These are phyloP conservation scores for Encephalitozoon hellem DNA, from an alignment of 371 early-diverging fungal species.

Conservation along the genomic window DNA sequence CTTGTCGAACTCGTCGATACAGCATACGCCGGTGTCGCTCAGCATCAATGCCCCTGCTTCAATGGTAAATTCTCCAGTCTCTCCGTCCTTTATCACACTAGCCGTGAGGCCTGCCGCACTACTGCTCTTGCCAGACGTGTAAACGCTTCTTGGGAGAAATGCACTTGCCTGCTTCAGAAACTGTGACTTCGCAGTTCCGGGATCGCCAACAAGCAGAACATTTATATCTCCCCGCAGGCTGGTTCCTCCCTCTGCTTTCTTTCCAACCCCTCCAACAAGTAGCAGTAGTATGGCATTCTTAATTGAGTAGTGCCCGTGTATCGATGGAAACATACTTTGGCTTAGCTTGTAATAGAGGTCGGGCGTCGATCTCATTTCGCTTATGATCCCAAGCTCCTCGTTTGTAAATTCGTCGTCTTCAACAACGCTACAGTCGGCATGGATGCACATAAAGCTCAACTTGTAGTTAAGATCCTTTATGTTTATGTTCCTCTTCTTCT, in stretches of 20 bases:
- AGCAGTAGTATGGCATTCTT: slow-evolving; percentile 60
- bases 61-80: slow-evolving; percentile 94
- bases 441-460: slow-evolving; percentile 44
- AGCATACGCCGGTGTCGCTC: slow-evolving; percentile 93
- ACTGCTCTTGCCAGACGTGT: slow-evolving; percentile 94
- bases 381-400: slow-evolving; percentile 26
- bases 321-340: slow-evolving; percentile 64
- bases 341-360: slow-evolving; percentile 75
- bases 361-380: slow-evolving; percentile 60
- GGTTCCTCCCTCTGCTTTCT: slow-evolving; percentile 75
- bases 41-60: slow-evolving; percentile 98
- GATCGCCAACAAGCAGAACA: slow-evolving; percentile 92
- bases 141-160: slow-evolving; percentile 79
- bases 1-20: slow-evolving; percentile 99
- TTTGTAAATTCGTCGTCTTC: slow-evolving; percentile 16
- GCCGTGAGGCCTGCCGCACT: slow-evolving; percentile 97
- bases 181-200: slow-evolving; percentile 96
- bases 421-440: slow-evolving; percentile 1
- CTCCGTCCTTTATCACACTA: slow-evolving; percentile 84
- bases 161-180: slow-evolving; percentile 82
- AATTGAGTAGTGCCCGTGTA: slow-evolving; percentile 60
- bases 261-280: slow-evolving; percentile 63
- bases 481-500: slow-evolving; percentile 20
- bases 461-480: slow-evolving; percentile 46
- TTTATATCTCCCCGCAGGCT: slow-evolving; percentile 77